These are phyloP conservation scores for Backusella circina DNA, from an alignment of 192 early-diverging fungal species.

Conservation along the genomic window DNA sequence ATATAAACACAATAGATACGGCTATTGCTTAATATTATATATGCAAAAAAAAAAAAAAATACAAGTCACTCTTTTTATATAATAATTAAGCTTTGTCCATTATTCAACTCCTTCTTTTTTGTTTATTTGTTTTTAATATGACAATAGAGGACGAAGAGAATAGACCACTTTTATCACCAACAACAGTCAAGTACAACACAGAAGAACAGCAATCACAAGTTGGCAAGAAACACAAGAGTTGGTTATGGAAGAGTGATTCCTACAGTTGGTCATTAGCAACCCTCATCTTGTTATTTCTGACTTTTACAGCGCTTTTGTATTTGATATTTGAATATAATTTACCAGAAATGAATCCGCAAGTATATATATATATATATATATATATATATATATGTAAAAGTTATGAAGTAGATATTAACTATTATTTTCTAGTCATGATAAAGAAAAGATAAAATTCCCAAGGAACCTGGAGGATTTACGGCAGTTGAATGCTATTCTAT, in stretches of 20 bases:
- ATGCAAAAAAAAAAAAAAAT: neutral
- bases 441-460: conserved; percentile 45
- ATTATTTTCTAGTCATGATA: conserved; percentile 37
- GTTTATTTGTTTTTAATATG: neutral
- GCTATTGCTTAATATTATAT: neutral
- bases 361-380: neutral
- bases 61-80: neutral
- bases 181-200: neutral
- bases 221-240: neutral
- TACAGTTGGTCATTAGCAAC: conserved; percentile 28
- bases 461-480: conserved; percentile 47
- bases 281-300: conserved; percentile 15
- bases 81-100: neutral
- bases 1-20: neutral
- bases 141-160: conserved; percentile 1
- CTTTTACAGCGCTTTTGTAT: conserved; percentile 20
- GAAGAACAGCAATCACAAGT: neutral
- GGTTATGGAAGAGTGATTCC: conserved; percentile 29
- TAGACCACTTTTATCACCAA: neutral
- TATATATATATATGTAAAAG: no score
- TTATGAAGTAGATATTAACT: no score
- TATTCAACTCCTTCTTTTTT: neutral
- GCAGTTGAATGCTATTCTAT: conserved; percentile 42
- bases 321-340: conserved; percentile 24
- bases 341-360: conserved; percentile 31